phyloP scores from a whole-genome alignment of 2,329 filamentous ascomycete genomes.

The Dendrostoma leiphaemia region DNA sequence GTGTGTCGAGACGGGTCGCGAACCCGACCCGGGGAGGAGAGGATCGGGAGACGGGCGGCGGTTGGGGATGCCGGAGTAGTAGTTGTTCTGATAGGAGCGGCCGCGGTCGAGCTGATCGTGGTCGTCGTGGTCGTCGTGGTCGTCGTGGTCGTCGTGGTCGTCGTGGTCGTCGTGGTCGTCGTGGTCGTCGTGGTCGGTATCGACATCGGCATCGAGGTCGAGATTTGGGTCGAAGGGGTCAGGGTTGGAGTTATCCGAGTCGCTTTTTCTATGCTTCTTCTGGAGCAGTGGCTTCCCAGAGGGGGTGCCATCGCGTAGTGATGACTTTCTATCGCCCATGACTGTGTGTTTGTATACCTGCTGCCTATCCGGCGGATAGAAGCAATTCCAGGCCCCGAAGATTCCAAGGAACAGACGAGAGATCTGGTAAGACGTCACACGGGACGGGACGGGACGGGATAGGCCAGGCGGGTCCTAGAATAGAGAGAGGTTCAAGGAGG shows the following conservation, averaged over 20 bases:
- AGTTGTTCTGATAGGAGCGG: slow-evolving; percentile 13
- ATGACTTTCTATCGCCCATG: slow-evolving; percentile 11
- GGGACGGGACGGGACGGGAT: background rate
- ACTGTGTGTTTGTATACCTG: background rate
- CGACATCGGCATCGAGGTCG: slow-evolving; percentile 10
- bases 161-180: slow-evolving; percentile 15
- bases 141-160: slow-evolving; percentile 20
- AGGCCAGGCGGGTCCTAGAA: background rate
- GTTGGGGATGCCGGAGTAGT: slow-evolving; percentile 10
- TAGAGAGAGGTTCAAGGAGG: background rate
- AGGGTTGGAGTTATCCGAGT: slow-evolving; percentile 6
- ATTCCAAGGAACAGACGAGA: background rate
- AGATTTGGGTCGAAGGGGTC: no score
- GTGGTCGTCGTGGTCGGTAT: slow-evolving; percentile 20
- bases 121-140: slow-evolving; percentile 20
- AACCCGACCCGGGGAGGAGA: slow-evolving; percentile 2
- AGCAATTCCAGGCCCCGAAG: no score
- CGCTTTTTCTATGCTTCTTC: slow-evolving; percentile 17
- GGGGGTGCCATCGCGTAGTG: slow-evolving; percentile 4
- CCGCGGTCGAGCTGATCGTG: slow-evolving; percentile 6
- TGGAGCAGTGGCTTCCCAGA: slow-evolving; percentile 18
- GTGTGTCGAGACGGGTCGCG: slow-evolving; percentile 13
- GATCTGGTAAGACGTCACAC: background rate
- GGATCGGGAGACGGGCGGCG: slow-evolving; percentile 6
- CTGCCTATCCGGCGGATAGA: background rate